Percentiles rank a stretch among this genome's conserved stretches.
Conservation (phyloP, 306 rosid species). For the Rosa rugosa region DNA sequence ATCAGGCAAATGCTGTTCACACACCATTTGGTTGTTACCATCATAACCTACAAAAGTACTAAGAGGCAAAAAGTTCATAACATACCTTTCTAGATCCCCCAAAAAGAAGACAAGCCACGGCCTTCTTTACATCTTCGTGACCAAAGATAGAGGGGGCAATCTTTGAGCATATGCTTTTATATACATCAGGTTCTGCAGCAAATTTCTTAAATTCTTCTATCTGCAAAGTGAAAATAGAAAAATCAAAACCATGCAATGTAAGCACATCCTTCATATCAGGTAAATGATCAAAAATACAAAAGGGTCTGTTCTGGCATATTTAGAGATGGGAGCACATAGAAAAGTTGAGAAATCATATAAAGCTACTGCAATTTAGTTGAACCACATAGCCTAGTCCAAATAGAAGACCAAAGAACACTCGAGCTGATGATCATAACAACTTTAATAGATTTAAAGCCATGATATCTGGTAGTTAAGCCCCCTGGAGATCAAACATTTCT, state of each 20-base stretch:
- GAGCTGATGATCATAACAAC: neutral
- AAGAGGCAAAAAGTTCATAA: neutral
- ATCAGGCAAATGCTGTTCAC: constrained; percentile 81
- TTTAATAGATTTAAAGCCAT: neutral
- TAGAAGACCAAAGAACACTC: too few species aligned
- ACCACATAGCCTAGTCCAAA: neutral
- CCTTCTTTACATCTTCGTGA: constrained; percentile 88
- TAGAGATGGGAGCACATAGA: neutral
- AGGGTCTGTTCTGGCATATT: neutral
- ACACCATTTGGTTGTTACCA: constrained; percentile 26
- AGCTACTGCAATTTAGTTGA: neutral
- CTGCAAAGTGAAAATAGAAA: constrained; percentile 40
- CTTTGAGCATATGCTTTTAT: constrained; percentile 80
- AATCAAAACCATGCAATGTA: neutral
- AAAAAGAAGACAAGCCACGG: constrained; percentile 89
- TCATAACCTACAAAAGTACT: constrained; percentile 7
- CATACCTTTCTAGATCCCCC: constrained; percentile 97
- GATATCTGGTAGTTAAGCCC: neutral
- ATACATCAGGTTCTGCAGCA: constrained; percentile 80
- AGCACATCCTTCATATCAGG: neutral
- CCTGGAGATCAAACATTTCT: neutral
- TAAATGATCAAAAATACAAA: neutral
- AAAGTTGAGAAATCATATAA: neutral
- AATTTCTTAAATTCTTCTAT: constrained; percentile 90
- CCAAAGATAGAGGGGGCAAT: constrained; percentile 98